Percentiles rank a stretch among this genome's conserved stretches.
phyloP scores from a whole-genome alignment of 2,329 filamentous ascomycete species.

The Fusarium paranaense region DNA sequence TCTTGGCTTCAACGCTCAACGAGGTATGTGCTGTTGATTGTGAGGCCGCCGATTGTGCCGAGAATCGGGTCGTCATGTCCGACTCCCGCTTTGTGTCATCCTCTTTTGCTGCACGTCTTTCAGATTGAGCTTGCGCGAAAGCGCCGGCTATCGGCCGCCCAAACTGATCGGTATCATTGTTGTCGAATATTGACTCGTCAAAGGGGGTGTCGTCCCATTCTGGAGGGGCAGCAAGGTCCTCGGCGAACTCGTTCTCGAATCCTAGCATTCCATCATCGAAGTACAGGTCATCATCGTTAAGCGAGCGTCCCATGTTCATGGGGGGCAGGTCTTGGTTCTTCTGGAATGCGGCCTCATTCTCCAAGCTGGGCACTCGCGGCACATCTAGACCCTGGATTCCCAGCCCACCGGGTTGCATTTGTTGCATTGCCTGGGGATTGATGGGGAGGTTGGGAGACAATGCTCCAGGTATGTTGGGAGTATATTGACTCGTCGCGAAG shows the following conservation, averaged over 20 bases:
- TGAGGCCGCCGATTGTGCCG: slow-evolving; percentile 56
- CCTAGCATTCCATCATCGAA: slow-evolving; percentile 73
- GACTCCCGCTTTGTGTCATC: slow-evolving; percentile 57
- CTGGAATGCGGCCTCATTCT: slow-evolving; percentile 38
- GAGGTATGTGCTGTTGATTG: slow-evolving; percentile 67
- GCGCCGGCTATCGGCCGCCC: slow-evolving; percentile 70
- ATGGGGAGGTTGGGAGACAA: slow-evolving; percentile 31
- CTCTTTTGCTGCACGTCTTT: slow-evolving; percentile 51
- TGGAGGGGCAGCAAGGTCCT: slow-evolving; percentile 54
- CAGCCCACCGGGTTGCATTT: slow-evolving; percentile 50
- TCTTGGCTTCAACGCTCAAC: slow-evolving; percentile 50
- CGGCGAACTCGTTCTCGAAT: slow-evolving; percentile 60
- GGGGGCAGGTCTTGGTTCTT: slow-evolving; percentile 35
- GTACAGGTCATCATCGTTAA: slow-evolving; percentile 72
- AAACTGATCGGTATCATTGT: slow-evolving; percentile 72
- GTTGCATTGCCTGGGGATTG: slow-evolving; percentile 18
- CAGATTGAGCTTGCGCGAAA: slow-evolving; percentile 65
- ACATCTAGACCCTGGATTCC: slow-evolving; percentile 55
- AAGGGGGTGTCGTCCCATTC: slow-evolving; percentile 68
- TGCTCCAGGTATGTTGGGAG: slow-evolving; percentile 42
- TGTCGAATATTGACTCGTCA: slow-evolving; percentile 80
- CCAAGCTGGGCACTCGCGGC: slow-evolving; percentile 21
- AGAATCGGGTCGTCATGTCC: slow-evolving; percentile 59
- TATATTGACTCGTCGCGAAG: slow-evolving; percentile 65
- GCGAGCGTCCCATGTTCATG: slow-evolving; percentile 11